Evolutionary conservation across 345 rosid genomes (phyloP), one percentile per base, ranked within the genome.

Genomic region (Microthlaspi erraticum): DNA sequence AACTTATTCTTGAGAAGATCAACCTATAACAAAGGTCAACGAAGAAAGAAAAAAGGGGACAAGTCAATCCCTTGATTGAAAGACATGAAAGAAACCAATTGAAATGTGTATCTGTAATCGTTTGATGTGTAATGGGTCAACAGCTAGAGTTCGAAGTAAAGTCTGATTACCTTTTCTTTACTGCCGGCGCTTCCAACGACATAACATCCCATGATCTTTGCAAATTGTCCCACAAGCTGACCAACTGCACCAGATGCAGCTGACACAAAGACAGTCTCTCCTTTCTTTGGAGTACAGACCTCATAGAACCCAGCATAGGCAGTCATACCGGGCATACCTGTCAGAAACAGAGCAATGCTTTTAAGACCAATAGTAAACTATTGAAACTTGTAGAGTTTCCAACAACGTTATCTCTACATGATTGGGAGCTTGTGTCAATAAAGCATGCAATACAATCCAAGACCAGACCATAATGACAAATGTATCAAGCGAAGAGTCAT

Each of bases 231-330:
- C 19, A 84, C 89, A 41, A 88, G 85, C 79, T 89, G 88, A 41
- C 96, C 96, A 53, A 85, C 83, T 3, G 89, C 90, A 37, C 89
- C 88, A 10, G 93, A 84, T n/a, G 96, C 88, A 2, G 91, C 86
- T 8, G 87, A 87, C 7, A 87, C 73, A 32, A 71, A 89, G 60
- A 89, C 88, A 1, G 43, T 70, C 58, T 90, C 93, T 70, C 84
- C 91, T 74, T 80, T 71, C 73, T 80, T 86, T 34, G 89, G 91
- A 51, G 72, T 53, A 59, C 87, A 82, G 9, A 86, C 29, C 46
- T 85, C 84, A 38, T 68, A 65, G 48, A 89, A 83, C 0, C 92
- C 91, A 4, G 59, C 81, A 75, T 79, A 87, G 7, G 92, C 89
- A 58, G 96, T 80, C 78, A 89, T 20, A 19, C 92, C 87, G 0